phyloP scores from a whole-genome alignment of 2,329 filamentous ascomycete species.

The Fusarium coffeatum region DNA sequence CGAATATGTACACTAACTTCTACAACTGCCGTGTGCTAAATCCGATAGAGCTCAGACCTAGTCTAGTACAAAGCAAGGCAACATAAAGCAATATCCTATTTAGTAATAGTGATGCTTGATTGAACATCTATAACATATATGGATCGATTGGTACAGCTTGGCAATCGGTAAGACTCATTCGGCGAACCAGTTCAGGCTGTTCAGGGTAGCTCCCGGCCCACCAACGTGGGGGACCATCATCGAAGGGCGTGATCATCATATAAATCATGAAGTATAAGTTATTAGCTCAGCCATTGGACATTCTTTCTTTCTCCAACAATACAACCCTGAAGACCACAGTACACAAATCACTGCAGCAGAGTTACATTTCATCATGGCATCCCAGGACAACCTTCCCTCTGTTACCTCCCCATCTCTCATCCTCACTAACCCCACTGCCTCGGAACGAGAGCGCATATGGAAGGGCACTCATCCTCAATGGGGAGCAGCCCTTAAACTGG shows the following conservation, averaged over 20 bases:
- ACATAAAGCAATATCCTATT: not conserved
- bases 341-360: not conserved
- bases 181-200: conserved; percentile 4
- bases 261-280: conserved; percentile 15
- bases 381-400: conserved; percentile 37
- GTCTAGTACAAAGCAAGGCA: not conserved
- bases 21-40: not conserved
- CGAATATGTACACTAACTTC: rapidly evolving
- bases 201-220: conserved; percentile 25
- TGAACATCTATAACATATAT: not conserved
- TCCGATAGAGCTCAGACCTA: too few relatives aligned
- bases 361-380: conserved; percentile 29
- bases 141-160: not conserved
- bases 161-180: conserved; percentile 17
- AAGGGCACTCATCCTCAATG: conserved; percentile 66
- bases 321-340: too few relatives aligned
- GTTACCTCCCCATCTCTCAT: conserved; percentile 43
- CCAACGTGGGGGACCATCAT: conserved; percentile 14
- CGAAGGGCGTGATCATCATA: conserved; percentile 12
- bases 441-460: conserved; percentile 68
- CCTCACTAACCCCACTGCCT: conserved; percentile 67
- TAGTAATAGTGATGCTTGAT: not conserved
- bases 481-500: conserved; percentile 65
- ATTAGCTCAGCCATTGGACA: not conserved
- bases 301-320: not conserved